These are phyloP conservation scores for Epichloe amarillans DNA, from an alignment of 2,329 filamentous ascomycete genomes.

Conservation along the genomic window DNA sequence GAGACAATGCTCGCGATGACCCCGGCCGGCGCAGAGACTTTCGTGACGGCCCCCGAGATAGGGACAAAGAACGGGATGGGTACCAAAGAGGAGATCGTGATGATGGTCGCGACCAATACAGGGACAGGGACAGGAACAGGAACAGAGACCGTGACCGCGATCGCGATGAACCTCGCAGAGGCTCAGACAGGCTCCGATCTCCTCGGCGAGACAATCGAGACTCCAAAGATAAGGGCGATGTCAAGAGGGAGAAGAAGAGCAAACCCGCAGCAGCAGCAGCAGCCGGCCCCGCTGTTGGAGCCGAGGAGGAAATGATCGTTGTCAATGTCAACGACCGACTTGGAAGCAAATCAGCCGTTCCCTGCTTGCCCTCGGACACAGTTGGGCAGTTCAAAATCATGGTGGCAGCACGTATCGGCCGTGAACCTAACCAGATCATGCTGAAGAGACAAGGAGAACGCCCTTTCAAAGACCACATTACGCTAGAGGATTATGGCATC, in stretches of 20 bases:
- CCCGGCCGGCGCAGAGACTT: conserved; percentile 29
- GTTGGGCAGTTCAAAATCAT: conserved; percentile 82
- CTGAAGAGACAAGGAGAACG: conserved; percentile 83
- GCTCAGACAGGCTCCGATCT: conserved; percentile 8
- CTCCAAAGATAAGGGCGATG: conserved; percentile 20
- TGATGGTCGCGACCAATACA: conserved; percentile 19
- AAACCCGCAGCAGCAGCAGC: conserved; percentile 13
- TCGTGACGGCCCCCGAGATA: conserved; percentile 27
- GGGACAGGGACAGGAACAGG: conserved; percentile 6
- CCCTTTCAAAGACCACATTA: conserved; percentile 85
- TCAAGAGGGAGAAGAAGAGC: conserved; percentile 23
- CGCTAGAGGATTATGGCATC: conserved; percentile 83
- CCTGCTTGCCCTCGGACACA: conserved; percentile 72
- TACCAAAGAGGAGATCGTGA: conserved; percentile 11
- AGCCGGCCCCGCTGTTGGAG: conserved; percentile 15
- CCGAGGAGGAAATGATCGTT: conserved; percentile 73
- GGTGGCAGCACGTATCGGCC: conserved; percentile 78
- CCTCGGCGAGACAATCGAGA: conserved; percentile 15
- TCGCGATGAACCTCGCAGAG: conserved; percentile 11
- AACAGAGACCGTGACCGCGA: conserved; percentile 12
- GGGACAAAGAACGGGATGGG: conserved; percentile 16
- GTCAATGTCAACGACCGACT: conserved; percentile 92
- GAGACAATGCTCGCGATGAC: conserved; percentile 24
- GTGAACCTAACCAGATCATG: conserved; percentile 82
- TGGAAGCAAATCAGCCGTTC: conserved; percentile 89